Evolutionary conservation across 768 basidiomycete genomes (phyloP).

Genomic region (Cubamyces lactineus): DNA sequence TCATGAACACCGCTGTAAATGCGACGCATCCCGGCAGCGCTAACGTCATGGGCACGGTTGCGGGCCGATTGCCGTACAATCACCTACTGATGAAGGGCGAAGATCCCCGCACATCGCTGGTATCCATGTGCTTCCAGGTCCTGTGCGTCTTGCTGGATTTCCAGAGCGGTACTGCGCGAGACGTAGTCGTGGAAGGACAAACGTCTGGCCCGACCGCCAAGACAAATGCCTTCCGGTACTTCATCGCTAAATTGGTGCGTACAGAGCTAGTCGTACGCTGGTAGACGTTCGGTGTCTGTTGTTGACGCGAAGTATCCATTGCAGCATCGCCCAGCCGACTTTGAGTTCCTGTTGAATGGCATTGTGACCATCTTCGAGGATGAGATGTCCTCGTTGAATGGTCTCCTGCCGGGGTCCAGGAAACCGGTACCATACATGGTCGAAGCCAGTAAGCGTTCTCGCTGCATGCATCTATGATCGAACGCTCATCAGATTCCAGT

Average conservation of each 20-base stretch:
- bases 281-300: not conserved
- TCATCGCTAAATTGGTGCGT: slow-evolving; percentile 84
- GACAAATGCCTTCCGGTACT: slow-evolving; percentile 91
- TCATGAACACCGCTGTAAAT: slow-evolving; percentile 89
- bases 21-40: slow-evolving; percentile 51
- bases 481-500: slow-evolving; percentile 44
- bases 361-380: slow-evolving; percentile 69
- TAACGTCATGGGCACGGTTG: slow-evolving; percentile 65
- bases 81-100: slow-evolving; percentile 91
- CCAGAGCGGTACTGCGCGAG: slow-evolving; percentile 74
- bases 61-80: slow-evolving; percentile 85
- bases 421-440: slow-evolving; percentile 81
- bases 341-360: slow-evolving; percentile 81
- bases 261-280: not conserved
- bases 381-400: slow-evolving; percentile 73
- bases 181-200: slow-evolving; percentile 50
- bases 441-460: slow-evolving; percentile 68
- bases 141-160: slow-evolving; percentile 79
- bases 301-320: not conserved
- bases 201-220: slow-evolving; percentile 55
- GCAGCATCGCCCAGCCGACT: slow-evolving; percentile 90
- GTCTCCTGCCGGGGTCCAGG: slow-evolving; percentile 82
- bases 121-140: slow-evolving; percentile 76
- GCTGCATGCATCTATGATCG: not conserved
- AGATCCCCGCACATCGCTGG: slow-evolving; percentile 72